phyloP scores from a whole-genome alignment of 176 grass and related monocot species.

The Rhynchospora tenuis region DNA sequence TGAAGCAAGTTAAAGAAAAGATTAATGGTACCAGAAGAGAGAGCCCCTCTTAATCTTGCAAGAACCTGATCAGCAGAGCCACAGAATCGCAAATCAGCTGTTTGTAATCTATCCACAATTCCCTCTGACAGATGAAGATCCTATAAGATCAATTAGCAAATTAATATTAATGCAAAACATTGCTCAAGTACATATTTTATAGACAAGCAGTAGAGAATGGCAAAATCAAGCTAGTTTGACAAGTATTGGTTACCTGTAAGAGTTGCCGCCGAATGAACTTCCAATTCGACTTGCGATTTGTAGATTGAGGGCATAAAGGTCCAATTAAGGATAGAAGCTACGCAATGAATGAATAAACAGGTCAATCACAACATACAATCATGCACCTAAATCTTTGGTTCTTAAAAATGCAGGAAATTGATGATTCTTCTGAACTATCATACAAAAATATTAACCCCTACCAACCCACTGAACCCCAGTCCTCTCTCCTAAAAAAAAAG shows the following conservation, averaged over 20 bases:
- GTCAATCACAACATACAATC: neutral
- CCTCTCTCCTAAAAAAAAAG: neutral
- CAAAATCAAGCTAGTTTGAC: neutral
- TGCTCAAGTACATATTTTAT: neutral
- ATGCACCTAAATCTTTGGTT: neutral
- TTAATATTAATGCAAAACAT: neutral
- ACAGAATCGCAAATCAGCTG: slow-evolving; percentile 89
- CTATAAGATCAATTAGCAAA: slow-evolving; percentile 29
- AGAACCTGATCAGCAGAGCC: slow-evolving; percentile 74
- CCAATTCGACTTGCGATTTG: slow-evolving; percentile 79
- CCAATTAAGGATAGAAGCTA: slow-evolving; percentile 77
- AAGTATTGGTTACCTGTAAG: slow-evolving; percentile 53
- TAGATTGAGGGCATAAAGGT: slow-evolving; percentile 67
- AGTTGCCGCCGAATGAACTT: slow-evolving; percentile 83
- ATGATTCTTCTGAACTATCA: neutral
- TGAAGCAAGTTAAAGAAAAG: slow-evolving; percentile 15
- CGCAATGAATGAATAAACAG: slow-evolving; percentile 20
- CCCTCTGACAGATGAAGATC: slow-evolving; percentile 83
- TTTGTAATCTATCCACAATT: slow-evolving; percentile 87
- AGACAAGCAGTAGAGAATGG: neutral
- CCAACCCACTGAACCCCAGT: neutral
- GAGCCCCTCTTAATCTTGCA: slow-evolving; percentile 89
- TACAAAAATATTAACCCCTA: no score
- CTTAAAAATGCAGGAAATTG: neutral
- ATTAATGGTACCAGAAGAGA: slow-evolving; percentile 56